phyloP scores from a whole-genome alignment of 1,284 basidiomycete genomes.

The Cystobasidium slooffiae region DNA sequence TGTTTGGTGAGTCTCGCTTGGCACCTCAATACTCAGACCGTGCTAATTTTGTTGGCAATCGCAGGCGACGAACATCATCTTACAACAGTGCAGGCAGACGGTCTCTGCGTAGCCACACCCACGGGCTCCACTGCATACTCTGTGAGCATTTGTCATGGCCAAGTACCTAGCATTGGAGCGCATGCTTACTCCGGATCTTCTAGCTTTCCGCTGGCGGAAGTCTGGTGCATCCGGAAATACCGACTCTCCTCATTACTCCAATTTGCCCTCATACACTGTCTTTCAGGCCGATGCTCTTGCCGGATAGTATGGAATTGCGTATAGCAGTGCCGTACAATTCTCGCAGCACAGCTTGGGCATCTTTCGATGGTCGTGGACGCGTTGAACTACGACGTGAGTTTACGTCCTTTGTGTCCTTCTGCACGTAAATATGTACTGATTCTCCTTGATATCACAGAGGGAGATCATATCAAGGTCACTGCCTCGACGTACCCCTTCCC shows the following conservation, averaged over 20 bases:
- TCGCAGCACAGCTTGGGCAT: conserved; percentile 96
- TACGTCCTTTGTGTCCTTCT: conserved; percentile 12
- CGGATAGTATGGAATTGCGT: conserved; percentile 97
- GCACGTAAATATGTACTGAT: not conserved
- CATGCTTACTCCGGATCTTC: not conserved
- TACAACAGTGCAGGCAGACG: conserved; percentile 98
- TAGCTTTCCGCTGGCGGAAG: conserved; percentile 96
- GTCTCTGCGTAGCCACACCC: conserved; percentile 91
- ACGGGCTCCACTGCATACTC: conserved; percentile 99
- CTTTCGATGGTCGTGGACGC: conserved; percentile 94
- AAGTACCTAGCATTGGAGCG: not conserved
- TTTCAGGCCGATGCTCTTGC: conserved; percentile 97
- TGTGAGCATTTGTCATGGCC: conserved; percentile 60
- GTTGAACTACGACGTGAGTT: conserved; percentile 89
- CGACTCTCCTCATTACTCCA: conserved; percentile 92
- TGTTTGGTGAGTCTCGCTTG: conserved; percentile 76
- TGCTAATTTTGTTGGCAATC: too few relatives aligned
- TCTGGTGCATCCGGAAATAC: conserved; percentile 96
- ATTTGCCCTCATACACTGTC: conserved; percentile 98
- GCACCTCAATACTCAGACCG: too few relatives aligned
- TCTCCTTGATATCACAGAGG: conserved; percentile 66
- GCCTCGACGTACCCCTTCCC: conserved; percentile 99
- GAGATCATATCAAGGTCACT: conserved; percentile 98
- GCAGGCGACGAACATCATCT: conserved; percentile 97
- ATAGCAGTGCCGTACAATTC: conserved; percentile 99